These are phyloP conservation scores for Berkeleyomyces rouxiae DNA, from an alignment of 2,329 filamentous ascomycete species.

Conservation along the genomic window DNA sequence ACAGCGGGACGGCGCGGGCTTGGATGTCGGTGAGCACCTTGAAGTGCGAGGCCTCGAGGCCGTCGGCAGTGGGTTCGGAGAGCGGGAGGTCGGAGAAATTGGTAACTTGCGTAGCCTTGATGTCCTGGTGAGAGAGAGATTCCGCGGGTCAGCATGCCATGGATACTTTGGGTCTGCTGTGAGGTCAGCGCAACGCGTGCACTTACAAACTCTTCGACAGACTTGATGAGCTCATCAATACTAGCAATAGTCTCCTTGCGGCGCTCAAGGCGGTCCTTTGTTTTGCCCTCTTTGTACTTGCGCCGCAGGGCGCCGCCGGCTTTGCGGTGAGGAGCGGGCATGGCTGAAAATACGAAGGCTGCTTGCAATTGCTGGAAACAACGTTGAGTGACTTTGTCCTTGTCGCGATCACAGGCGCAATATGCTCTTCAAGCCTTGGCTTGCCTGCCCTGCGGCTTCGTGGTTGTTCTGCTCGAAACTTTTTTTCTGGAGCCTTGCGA, in stretches of 20 bases:
- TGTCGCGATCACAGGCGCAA: neutral
- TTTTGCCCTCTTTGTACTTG: conserved; percentile 14
- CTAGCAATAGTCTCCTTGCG: conserved; percentile 27
- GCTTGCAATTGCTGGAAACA: neutral
- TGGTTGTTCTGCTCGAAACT: neutral
- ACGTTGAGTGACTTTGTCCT: neutral
- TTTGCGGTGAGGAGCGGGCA: conserved; percentile 10
- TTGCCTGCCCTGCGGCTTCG: neutral
- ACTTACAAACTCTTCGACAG: conserved; percentile 26
- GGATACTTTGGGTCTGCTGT: neutral
- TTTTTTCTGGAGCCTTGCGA: conserved; percentile 12
- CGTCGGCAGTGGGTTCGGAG: conserved; percentile 60
- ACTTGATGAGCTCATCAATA: conserved; percentile 24
- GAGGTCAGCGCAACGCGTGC: neutral
- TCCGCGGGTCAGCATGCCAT: neutral
- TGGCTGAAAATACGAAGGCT: neutral
- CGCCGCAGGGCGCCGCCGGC: conserved; percentile 3
- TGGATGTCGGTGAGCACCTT: conserved; percentile 85
- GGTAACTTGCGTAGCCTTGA: conserved; percentile 40
- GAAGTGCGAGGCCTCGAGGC: conserved; percentile 76
- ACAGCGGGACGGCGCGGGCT: conserved; percentile 70
- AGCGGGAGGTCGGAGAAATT: conserved; percentile 75
- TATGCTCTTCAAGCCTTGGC: neutral
- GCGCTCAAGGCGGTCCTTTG: conserved; percentile 15
- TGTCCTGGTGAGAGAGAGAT: conserved; percentile 30